phyloP scores from a whole-genome alignment of 192 early-diverging fungal species.

The Chytriomyces sp. region DNA sequence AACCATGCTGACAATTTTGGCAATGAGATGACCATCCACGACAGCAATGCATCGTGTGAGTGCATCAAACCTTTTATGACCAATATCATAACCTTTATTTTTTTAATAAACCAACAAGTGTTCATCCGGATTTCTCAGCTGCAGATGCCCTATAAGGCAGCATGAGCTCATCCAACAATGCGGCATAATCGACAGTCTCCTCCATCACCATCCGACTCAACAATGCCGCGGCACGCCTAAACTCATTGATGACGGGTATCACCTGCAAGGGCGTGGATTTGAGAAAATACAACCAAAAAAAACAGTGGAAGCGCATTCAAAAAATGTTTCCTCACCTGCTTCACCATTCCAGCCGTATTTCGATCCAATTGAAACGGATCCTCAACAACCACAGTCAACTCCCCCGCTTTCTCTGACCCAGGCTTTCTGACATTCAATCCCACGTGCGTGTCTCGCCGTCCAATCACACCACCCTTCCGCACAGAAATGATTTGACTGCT shows the following conservation, averaged over 20 bases:
- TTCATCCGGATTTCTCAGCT: too few species aligned
- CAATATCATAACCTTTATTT: neutral
- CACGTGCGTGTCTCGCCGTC: neutral
- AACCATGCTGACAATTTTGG: too few species aligned
- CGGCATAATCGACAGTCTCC: too few species aligned
- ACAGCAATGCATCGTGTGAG: too few species aligned
- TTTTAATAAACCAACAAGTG: too few species aligned
- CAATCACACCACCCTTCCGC: slow-evolving; percentile 37
- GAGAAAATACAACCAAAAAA: too few species aligned
- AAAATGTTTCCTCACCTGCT: slow-evolving; percentile 3
- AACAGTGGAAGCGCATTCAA: too few species aligned
- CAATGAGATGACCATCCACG: too few species aligned
- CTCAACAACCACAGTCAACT: slow-evolving; percentile 45
- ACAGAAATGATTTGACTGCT: slow-evolving; percentile 41
- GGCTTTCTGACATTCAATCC: neutral
- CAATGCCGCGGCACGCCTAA: slow-evolving; percentile 34
- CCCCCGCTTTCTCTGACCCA: slow-evolving; percentile 15
- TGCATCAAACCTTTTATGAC: too few species aligned
- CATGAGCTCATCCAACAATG: too few species aligned
- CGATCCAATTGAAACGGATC: slow-evolving; percentile 54
- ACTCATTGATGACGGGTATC: slow-evolving; percentile 37
- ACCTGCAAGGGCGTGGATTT: too few species aligned
- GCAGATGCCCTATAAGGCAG: too few species aligned
- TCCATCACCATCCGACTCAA: neutral
- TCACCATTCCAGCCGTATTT: slow-evolving; percentile 46